Evolutionary conservation across 495 filamentous ascomycete species (phyloP).

Genomic region (Penicillium parvum): DNA sequence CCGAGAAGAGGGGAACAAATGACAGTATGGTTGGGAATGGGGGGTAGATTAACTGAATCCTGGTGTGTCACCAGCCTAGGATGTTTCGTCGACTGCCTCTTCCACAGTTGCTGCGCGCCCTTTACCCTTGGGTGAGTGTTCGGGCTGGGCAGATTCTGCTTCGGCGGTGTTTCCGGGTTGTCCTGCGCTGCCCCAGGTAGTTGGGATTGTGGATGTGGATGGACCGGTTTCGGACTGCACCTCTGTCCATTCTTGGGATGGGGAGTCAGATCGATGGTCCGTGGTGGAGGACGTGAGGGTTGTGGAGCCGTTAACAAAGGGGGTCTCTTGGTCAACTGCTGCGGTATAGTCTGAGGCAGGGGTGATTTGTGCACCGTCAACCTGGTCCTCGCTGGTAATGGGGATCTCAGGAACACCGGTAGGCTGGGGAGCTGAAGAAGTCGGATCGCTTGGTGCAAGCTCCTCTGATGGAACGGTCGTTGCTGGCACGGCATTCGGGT

Average conservation of each 20-base stretch:
- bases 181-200: conserved; percentile 14
- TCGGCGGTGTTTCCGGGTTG: neutral
- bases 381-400: no score
- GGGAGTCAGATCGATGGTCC: conserved; percentile 21
- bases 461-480: neutral
- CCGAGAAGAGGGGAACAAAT: conserved; percentile 3
- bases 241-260: conserved; percentile 39
- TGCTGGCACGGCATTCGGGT: conserved; percentile 12
- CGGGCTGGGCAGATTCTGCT: neutral
- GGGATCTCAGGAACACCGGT: no score
- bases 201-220: conserved; percentile 9
- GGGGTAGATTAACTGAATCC: no score
- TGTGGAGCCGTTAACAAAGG: conserved; percentile 21
- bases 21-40: conserved; percentile 8
- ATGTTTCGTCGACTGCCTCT: conserved; percentile 42
- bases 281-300: conserved; percentile 6
- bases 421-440: no score
- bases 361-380: neutral
- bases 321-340: neutral
- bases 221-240: conserved; percentile 19
- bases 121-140: conserved; percentile 40
- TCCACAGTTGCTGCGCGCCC: conserved; percentile 46
- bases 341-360: neutral
- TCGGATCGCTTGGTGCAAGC: neutral
- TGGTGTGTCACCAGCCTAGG: no score